phyloP scores from a whole-genome alignment of 805 yeast genomes.

The Sugiyamaella chiloensis region DNA sequence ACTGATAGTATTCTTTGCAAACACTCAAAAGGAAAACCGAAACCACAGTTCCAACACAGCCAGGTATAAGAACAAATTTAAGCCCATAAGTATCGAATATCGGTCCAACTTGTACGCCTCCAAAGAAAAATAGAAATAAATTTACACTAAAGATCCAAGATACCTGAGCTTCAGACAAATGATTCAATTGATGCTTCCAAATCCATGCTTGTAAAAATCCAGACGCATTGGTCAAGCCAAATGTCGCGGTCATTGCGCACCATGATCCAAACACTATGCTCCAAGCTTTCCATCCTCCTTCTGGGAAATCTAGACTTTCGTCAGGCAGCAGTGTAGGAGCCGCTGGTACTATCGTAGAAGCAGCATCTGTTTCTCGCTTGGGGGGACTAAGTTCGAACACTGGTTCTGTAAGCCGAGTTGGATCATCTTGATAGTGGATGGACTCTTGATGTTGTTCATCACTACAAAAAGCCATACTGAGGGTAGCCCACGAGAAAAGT shows the following conservation, averaged over 20 bases:
- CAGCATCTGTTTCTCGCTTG: not conserved
- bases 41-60: slow-evolving; percentile 43
- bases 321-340: slow-evolving; percentile 5
- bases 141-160: slow-evolving; percentile 64
- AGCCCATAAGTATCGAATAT: slow-evolving; percentile 61
- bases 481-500: too few relatives aligned
- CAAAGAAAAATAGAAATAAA: slow-evolving; percentile 36
- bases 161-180: slow-evolving; percentile 46
- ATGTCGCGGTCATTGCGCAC: slow-evolving; percentile 52
- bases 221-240: slow-evolving; percentile 63
- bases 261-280: slow-evolving; percentile 55
- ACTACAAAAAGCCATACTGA: too few relatives aligned
- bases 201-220: slow-evolving; percentile 70
- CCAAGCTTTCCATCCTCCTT: slow-evolving; percentile 55
- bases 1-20: slow-evolving; percentile 53
- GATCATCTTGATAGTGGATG: slow-evolving; percentile 1
- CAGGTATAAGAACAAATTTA: slow-evolving; percentile 41
- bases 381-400: slow-evolving; percentile 1
- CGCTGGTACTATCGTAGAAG: not conserved
- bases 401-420: not conserved
- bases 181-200: slow-evolving; percentile 47
- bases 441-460: too few relatives aligned
- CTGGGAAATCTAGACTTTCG: slow-evolving; percentile 37
- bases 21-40: slow-evolving; percentile 54
- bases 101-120: slow-evolving; percentile 50